Conservation (phyloP, 345 rosid genomes). For the Populus ilicifolia region DNA sequence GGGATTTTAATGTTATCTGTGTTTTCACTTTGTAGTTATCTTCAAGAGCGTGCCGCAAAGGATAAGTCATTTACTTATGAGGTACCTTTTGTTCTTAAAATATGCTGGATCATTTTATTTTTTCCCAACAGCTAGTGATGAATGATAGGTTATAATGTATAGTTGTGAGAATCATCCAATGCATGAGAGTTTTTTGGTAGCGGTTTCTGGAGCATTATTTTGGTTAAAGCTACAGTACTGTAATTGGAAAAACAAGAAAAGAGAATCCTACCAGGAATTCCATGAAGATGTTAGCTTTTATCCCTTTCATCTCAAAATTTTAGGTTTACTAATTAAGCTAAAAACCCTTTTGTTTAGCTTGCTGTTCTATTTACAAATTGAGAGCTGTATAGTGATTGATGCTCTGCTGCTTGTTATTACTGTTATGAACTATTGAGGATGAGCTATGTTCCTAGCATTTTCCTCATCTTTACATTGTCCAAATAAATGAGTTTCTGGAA, state of each 20-base stretch:
- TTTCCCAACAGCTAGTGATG: not conserved
- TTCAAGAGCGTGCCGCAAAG: slow-evolving; percentile 65
- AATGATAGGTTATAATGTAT: not conserved
- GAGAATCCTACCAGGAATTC: not conserved
- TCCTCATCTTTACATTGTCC: not conserved
- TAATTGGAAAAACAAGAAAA: not conserved
- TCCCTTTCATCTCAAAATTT: not conserved
- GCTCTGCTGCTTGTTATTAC: not conserved
- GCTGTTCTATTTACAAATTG: not conserved
- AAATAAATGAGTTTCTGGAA: slow-evolving; percentile 15
- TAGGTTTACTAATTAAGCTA: not conserved
- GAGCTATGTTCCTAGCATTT: not conserved
- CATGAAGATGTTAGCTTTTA: not conserved
- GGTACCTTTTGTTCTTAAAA: slow-evolving; percentile 41
- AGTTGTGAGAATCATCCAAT: not conserved
- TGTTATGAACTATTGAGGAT: not conserved
- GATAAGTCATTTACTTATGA: slow-evolving; percentile 86
- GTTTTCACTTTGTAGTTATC: slow-evolving; percentile 62
- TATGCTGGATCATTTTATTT: slow-evolving; percentile 2
- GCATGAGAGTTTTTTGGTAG: not conserved
- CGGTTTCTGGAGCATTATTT: not conserved
- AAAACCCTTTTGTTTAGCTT: not conserved
- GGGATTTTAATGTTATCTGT: slow-evolving; percentile 9
- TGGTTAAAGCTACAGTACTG: not conserved
- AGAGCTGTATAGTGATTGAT: not conserved